These are phyloP conservation scores for Pyrenula massariospora DNA, from an alignment of 495 filamentous ascomycete genomes.

Conservation along the genomic window DNA sequence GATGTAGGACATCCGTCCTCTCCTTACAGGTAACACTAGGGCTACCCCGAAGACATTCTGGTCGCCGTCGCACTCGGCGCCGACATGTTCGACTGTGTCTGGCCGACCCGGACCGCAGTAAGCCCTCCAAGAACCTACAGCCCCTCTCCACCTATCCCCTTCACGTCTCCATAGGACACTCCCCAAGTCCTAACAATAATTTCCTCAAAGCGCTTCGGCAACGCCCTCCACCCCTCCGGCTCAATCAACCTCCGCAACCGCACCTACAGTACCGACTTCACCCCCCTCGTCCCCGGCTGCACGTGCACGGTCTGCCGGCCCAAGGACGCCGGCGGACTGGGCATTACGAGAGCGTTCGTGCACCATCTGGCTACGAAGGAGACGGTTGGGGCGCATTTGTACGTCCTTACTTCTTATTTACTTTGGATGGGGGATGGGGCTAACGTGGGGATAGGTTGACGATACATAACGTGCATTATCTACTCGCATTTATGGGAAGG, in stretches of 20 bases:
- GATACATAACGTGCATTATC: conserved; percentile 89
- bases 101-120: conserved; percentile 89
- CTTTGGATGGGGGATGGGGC: background rate
- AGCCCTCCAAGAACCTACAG: too few species aligned
- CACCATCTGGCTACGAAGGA: conserved; percentile 89
- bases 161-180: background rate
- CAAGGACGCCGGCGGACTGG: conserved; percentile 56
- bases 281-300: conserved; percentile 72
- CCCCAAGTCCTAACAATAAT: background rate
- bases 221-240: conserved; percentile 74
- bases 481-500: conserved; percentile 67
- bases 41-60: conserved; percentile 90
- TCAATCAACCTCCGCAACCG: conserved; percentile 72
- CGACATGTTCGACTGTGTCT: conserved; percentile 99
- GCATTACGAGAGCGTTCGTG: conserved; percentile 79
- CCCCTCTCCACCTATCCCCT: too few species aligned
- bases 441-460: conserved; percentile 50
- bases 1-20: background rate
- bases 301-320: conserved; percentile 67
- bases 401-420: too few species aligned
- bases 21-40: too few species aligned
- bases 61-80: conserved; percentile 87
- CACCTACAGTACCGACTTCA: conserved; percentile 66
- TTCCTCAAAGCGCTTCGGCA: conserved; percentile 60
- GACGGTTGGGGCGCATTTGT: conserved; percentile 87